phyloP scores from a whole-genome alignment of 768 basidiomycete genomes.

The Mycena amicta region DNA sequence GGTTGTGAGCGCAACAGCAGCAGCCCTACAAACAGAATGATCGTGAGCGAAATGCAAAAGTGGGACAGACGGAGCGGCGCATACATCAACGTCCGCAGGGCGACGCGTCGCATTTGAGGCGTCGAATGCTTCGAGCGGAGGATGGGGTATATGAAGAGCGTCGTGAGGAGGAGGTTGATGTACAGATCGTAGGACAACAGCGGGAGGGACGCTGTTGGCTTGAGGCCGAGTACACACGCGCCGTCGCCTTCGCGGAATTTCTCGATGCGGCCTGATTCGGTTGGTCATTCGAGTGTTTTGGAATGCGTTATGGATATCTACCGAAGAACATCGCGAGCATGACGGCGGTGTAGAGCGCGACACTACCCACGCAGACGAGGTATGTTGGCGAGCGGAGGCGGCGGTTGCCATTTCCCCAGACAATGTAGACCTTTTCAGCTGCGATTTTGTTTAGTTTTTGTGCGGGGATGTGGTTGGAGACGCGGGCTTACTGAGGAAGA shows the following conservation, averaged over 20 bases:
- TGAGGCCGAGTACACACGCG: slow-evolving; percentile 51
- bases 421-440: slow-evolving; percentile 51
- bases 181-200: slow-evolving; percentile 49
- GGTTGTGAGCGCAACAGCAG: slow-evolving; percentile 48
- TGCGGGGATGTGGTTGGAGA: slow-evolving; percentile 8
- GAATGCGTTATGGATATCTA: slow-evolving; percentile 18
- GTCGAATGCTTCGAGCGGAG: slow-evolving; percentile 30
- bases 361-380: slow-evolving; percentile 39
- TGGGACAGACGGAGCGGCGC: slow-evolving; percentile 9
- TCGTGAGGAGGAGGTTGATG: slow-evolving; percentile 41
- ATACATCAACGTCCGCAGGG: slow-evolving; percentile 45
- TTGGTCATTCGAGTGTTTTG: background rate
- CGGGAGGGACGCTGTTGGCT: slow-evolving; percentile 43
- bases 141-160: slow-evolving; percentile 51
- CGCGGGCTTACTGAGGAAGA: slow-evolving; percentile 46
- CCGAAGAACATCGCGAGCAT: slow-evolving; percentile 42
- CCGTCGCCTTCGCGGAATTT: slow-evolving; percentile 35
- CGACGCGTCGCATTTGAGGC: slow-evolving; percentile 36
- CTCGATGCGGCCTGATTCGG: slow-evolving; percentile 36
- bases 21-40: slow-evolving; percentile 35
- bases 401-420: slow-evolving; percentile 38
- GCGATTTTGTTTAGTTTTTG: background rate
- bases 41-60: background rate
- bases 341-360: slow-evolving; percentile 42
- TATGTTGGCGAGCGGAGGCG: slow-evolving; percentile 45